Conservation (phyloP, 768 basidiomycete genomes). For the Serendipita indica region DNA sequence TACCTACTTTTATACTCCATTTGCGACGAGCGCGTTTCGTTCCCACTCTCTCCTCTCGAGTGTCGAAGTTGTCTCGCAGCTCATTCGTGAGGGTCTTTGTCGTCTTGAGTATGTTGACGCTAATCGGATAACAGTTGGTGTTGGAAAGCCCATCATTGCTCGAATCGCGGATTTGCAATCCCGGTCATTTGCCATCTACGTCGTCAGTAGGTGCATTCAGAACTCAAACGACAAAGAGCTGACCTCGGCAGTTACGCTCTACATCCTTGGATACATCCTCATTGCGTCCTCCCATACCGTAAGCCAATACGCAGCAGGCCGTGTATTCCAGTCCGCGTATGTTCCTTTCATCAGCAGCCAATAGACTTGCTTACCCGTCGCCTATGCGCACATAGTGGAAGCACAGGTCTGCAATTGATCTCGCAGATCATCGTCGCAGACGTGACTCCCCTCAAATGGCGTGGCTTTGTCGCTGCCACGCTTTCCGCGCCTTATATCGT, state of each 20-base stretch:
- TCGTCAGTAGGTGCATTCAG: no score
- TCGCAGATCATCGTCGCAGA: slow-evolving; percentile 51
- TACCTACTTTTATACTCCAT: slow-evolving; percentile 48
- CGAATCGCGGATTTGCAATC: slow-evolving; percentile 60
- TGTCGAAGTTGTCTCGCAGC: slow-evolving; percentile 37
- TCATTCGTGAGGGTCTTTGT: no score
- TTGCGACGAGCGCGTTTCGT: slow-evolving; percentile 39
- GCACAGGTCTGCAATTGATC: slow-evolving; percentile 40
- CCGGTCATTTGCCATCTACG: slow-evolving; percentile 50
- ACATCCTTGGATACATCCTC: slow-evolving; percentile 39
- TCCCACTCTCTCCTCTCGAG: slow-evolving; percentile 41
- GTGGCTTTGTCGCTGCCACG: slow-evolving; percentile 35
- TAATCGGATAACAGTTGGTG: no score
- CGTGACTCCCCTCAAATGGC: slow-evolving; percentile 42
- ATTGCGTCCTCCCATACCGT: slow-evolving; percentile 38
- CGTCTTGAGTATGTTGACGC: no score
- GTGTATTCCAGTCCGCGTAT: slow-evolving; percentile 44
- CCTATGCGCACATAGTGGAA: neutral
- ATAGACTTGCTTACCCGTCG: no score
- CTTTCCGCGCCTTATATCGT: slow-evolving; percentile 40
- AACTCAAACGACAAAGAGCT: no score
- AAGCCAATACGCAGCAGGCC: slow-evolving; percentile 35
- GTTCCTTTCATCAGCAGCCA: no score
- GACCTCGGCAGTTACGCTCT: slow-evolving; percentile 43
- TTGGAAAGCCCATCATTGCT: slow-evolving; percentile 55